phyloP scores from a whole-genome alignment of 495 filamentous ascomycete genomes.

The Aspergillus bridgeri region DNA sequence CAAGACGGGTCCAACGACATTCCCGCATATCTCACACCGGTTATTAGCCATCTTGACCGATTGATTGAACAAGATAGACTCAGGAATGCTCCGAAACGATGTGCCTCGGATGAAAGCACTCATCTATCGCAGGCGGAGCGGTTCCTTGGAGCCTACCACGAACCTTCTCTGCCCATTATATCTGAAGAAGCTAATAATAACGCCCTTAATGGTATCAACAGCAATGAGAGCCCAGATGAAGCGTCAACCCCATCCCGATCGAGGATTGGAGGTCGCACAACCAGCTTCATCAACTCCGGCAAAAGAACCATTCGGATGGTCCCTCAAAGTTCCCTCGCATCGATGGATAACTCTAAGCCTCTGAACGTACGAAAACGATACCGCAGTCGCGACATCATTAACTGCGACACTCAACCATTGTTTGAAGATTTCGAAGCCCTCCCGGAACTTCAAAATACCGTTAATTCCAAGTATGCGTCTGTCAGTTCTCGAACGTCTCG shows the following conservation, averaged over 20 bases:
- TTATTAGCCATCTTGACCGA: constrained; percentile 61
- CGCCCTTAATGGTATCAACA: no score
- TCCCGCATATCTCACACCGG: constrained; percentile 50
- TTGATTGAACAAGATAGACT: constrained; percentile 50
- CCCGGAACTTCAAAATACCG: not conserved
- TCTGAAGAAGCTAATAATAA: not conserved
- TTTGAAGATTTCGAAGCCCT: not conserved
- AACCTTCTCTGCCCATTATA: constrained; percentile 50
- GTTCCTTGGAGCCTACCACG: constrained; percentile 34
- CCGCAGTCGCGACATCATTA: not conserved
- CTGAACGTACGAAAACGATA: constrained; percentile 56
- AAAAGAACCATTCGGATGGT: constrained; percentile 49
- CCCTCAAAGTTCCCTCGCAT: constrained; percentile 37
- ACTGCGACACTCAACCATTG: not conserved
- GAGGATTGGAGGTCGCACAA: not conserved
- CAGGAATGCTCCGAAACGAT: constrained; percentile 14
- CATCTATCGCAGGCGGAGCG: constrained; percentile 51
- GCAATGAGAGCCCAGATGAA: not conserved
- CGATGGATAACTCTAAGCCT: constrained; percentile 41
- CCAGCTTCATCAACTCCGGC: constrained; percentile 15
- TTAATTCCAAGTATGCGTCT: constrained; percentile 9
- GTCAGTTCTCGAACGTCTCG: constrained; percentile 17
- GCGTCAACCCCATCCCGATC: not conserved
- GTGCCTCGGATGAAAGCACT: constrained; percentile 16
- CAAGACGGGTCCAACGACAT: constrained; percentile 35